phyloP scores from a whole-genome alignment of 2,329 filamentous ascomycete species.

The Venturiaceae sp. region DNA sequence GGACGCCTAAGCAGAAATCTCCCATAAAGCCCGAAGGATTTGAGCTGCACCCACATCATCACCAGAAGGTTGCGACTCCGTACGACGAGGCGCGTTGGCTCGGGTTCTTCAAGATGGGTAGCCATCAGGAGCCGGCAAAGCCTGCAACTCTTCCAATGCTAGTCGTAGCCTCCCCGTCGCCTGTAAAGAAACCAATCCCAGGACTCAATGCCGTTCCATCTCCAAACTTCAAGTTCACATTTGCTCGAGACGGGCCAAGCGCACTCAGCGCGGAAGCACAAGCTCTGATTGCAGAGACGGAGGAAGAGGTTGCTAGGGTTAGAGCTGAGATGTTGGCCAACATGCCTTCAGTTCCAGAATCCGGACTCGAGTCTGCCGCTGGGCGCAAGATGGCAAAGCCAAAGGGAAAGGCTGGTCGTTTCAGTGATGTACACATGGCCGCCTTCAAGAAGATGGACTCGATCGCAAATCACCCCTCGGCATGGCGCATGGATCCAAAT shows the following conservation, averaged over 20 bases:
- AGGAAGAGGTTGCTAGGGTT: constrained; percentile 61
- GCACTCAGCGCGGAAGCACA: constrained; percentile 53
- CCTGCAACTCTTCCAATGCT: constrained; percentile 11
- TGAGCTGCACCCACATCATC: constrained; percentile 88
- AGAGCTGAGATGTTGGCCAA: constrained; percentile 58
- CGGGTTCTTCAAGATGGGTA: constrained; percentile 69
- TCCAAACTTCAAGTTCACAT: constrained; percentile 57
- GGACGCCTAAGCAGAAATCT: constrained; percentile 56
- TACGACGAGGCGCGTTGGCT: constrained; percentile 72
- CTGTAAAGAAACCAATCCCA: neutral
- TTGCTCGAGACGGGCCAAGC: constrained; percentile 43
- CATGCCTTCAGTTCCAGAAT: constrained; percentile 20
- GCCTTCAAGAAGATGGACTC: constrained; percentile 98
- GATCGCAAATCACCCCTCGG: constrained; percentile 76
- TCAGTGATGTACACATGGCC: constrained; percentile 75
- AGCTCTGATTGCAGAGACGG: constrained; percentile 54
- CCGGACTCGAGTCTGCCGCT: constrained; percentile 34
- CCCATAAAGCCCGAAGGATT: constrained; percentile 60
- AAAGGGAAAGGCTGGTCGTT: constrained; percentile 68
- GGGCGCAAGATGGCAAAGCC: constrained; percentile 69
- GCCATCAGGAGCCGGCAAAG: constrained; percentile 37
- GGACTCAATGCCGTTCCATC: constrained; percentile 26
- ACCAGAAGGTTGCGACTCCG: constrained; percentile 61
- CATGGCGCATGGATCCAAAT: constrained; percentile 54
- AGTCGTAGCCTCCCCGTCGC: neutral